These are phyloP conservation scores for Xylaria sp. DNA, from an alignment of 2,329 filamentous ascomycete genomes.

Conservation along the genomic window DNA sequence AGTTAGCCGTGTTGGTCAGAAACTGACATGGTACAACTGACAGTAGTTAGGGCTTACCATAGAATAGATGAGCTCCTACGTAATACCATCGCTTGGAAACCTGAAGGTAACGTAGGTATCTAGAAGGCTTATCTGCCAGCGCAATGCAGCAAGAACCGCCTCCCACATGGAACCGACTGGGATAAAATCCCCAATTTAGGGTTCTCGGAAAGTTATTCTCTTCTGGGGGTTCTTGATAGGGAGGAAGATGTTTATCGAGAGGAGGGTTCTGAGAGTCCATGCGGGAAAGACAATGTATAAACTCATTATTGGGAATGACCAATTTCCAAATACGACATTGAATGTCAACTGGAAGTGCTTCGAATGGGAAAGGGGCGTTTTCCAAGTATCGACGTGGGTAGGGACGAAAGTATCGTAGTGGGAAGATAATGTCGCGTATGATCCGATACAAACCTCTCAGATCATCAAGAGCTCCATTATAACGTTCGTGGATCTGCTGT, in stretches of 20 bases:
- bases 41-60: constrained; percentile 48
- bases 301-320: constrained; percentile 50
- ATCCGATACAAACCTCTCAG: background rate
- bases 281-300: constrained; percentile 59
- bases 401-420: constrained; percentile 8
- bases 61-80: constrained; percentile 58
- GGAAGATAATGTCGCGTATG: constrained; percentile 15
- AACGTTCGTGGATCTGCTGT: constrained; percentile 1
- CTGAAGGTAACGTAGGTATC: constrained; percentile 52
- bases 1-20: constrained; percentile 11
- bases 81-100: constrained; percentile 57
- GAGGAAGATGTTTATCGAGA: constrained; percentile 13
- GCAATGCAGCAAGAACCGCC: constrained; percentile 49
- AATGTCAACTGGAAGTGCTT: constrained; percentile 47
- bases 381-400: constrained; percentile 7
- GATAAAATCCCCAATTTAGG: constrained; percentile 36
- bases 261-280: constrained; percentile 53
- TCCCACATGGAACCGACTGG: constrained; percentile 56
- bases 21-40: background rate
- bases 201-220: no score
- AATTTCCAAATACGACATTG: constrained; percentile 53
- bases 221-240: no score
- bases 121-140: constrained; percentile 50
- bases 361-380: constrained; percentile 43
- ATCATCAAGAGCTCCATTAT: background rate